Base-by-base conservation (phyloP, 177 flowering plant species). In the Tripterygium wilfordii region DNA sequence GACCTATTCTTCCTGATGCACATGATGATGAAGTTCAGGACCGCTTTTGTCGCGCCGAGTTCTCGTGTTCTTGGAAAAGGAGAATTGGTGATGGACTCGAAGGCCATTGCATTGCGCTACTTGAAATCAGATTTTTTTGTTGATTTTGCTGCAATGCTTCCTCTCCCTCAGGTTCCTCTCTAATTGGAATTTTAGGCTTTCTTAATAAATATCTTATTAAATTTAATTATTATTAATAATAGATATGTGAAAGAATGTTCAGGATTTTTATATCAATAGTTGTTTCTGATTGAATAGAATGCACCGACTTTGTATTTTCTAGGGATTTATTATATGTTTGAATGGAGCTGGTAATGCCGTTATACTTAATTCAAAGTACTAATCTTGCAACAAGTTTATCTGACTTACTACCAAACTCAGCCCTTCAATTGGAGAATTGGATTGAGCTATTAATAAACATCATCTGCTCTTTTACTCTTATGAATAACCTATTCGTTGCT, bases 1-100 rank as follows among this genome's bases (percentile, higher is more conserved):
- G 97, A 90, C 52, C 27, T 79, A 8, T 84, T 80, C 69, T 83
- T 70, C 57, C 9, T 82, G 22, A 40, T 73, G 52, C 94, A 84
- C 48, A 66, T 90, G 29, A 1, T 74, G 20, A 56, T 84, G 35
- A 87, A 90, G 64, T 90, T 90, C 43, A 62, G 88, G 6, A 82
- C 76, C 8, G 97, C 96, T 2, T 90, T 77, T 37, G 72, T 85
- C 7, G 76, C 90, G 2, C 88, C 83, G 10, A 78, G 63, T 24
- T 80, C 96, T 30, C 48, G 82, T 30, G 91, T 87, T 49, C 82
- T 84, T 24, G 97, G 96, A 0, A 59, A 81, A 1, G 96, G 96
- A 2, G 87, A 87, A 54, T 83, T 87, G 22, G 94, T 90, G 13
- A 74, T 57, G 77, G 88, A 90, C 53, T 53, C 57, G 2, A 21